A percentile compares a stretch with the other conserved stretches of the same genome.
Conservation (phyloP, 192 early-diverging fungal genomes). For the Coemansia sp. region DNA sequence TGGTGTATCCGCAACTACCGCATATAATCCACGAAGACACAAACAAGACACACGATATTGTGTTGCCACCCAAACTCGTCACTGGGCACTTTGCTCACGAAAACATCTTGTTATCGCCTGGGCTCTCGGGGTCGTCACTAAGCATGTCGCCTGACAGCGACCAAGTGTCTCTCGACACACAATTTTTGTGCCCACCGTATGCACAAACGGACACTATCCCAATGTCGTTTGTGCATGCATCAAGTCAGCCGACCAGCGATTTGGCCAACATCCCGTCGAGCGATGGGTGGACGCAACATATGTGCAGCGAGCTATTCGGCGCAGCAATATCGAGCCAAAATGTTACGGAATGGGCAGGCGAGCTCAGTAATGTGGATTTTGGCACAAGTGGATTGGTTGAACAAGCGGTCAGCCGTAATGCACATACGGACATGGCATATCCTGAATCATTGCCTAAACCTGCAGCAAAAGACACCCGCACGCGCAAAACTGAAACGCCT, state of each 20-base stretch:
- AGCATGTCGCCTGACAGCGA: not conserved
- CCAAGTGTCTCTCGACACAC: not conserved
- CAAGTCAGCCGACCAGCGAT: slow-evolving; percentile 1
- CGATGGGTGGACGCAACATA: not conserved
- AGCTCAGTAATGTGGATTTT: too few relatives aligned
- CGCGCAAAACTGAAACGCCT: not conserved
- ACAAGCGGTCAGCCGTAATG: not conserved
- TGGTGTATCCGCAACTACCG: not conserved
- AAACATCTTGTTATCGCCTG: not conserved
- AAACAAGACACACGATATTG: not conserved
- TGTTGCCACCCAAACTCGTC: not conserved
- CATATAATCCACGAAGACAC: not conserved
- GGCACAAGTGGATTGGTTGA: not conserved
- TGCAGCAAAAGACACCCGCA: not conserved
- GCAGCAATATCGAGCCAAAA: not conserved
- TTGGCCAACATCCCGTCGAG: not conserved
- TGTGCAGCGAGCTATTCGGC: not conserved
- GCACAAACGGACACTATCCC: not conserved
- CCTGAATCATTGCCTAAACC: not conserved
- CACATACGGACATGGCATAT: not conserved
- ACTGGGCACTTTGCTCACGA: not conserved
- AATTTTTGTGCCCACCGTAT: not conserved
- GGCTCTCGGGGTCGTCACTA: too few relatives aligned
- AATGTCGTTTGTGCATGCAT: not conserved
- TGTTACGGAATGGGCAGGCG: too few relatives aligned